Evolutionary conservation across 306 rosid genomes (phyloP).

Genomic region (apple (Malus domestica)): DNA sequence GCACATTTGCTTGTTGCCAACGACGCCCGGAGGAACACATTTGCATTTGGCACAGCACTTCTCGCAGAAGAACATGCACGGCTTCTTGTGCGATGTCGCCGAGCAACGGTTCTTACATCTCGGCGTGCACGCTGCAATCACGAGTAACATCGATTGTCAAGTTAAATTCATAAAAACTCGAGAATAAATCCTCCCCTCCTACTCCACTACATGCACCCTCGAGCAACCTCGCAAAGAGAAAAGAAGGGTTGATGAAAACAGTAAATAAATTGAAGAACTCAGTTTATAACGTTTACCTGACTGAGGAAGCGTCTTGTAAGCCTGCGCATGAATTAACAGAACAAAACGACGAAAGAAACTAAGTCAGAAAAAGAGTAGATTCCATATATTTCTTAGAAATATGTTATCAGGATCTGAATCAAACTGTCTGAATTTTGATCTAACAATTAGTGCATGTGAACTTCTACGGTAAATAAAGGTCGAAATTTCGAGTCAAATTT

Average conservation of each 20-base stretch:
- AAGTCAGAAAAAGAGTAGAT: no score
- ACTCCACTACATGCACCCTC: no score
- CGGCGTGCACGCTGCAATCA: constrained; percentile 47
- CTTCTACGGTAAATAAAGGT: no score
- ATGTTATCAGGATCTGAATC: no score
- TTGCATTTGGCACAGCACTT: constrained; percentile 76
- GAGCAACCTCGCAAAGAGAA: no score
- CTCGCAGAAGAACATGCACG: constrained; percentile 88
- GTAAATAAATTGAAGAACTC: no score
- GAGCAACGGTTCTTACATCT: constrained; percentile 71
- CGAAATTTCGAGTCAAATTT: no score
- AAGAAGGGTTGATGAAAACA: no score
- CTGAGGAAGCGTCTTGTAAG: constrained; percentile 43
- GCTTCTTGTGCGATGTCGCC: constrained; percentile 85
- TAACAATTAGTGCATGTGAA: no score
- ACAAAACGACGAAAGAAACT: not conserved
- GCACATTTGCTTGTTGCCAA: constrained; percentile 70
- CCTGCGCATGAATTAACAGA: constrained; percentile 27
- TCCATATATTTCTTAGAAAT: no score
- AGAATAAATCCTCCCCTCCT: no score
- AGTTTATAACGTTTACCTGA: constrained; percentile 29
- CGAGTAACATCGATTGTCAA: not conserved
- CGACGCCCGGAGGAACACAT: constrained; percentile 80
- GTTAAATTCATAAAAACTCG: not conserved
- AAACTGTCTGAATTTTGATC: no score